A percentile compares a stretch with the other conserved stretches of the same genome.
phyloP scores from a whole-genome alignment of 2,329 filamentous ascomycete genomes.

The Metarhizium brunneum region DNA sequence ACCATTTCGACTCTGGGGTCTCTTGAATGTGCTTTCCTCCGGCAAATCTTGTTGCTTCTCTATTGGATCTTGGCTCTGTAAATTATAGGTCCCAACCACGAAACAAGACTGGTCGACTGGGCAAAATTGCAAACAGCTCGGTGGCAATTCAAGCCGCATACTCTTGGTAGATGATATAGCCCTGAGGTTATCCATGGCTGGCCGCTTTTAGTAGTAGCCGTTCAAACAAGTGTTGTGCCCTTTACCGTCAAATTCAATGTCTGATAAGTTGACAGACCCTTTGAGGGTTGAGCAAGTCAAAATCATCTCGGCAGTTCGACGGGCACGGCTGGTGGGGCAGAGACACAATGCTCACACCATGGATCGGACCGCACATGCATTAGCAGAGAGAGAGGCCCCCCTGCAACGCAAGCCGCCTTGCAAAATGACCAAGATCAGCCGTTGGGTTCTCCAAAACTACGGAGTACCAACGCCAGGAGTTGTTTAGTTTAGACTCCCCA shows the following conservation, averaged over 20 bases:
- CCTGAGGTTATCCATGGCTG: slow-evolving; percentile 13
- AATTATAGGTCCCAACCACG: slow-evolving; percentile 76
- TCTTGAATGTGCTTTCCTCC: slow-evolving; percentile 13
- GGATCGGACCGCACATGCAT: neutral
- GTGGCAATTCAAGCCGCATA: slow-evolving; percentile 54
- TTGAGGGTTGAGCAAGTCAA: too few species aligned
- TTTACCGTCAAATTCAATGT: too few species aligned
- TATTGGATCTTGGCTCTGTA: slow-evolving; percentile 40
- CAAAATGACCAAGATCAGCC: too few species aligned
- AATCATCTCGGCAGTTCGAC: neutral
- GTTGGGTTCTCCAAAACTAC: too few species aligned
- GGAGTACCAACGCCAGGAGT: too few species aligned
- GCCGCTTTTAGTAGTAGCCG: too few species aligned
- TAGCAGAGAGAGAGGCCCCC: too few species aligned
- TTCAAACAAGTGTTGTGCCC: neutral
- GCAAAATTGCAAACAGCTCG: slow-evolving; percentile 71
- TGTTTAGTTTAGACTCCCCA: too few species aligned
- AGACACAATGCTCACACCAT: neutral
- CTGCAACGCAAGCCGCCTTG: too few species aligned
- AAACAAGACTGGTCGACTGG: slow-evolving; percentile 54
- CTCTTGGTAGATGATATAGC: slow-evolving; percentile 35
- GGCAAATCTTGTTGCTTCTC: slow-evolving; percentile 10
- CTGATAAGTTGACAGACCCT: too few species aligned
- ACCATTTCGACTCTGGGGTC: slow-evolving; percentile 58
- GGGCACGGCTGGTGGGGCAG: neutral